These are phyloP conservation scores for Alternaria arbusti DNA, from an alignment of 2,329 filamentous ascomycete genomes.

Conservation along the genomic window DNA sequence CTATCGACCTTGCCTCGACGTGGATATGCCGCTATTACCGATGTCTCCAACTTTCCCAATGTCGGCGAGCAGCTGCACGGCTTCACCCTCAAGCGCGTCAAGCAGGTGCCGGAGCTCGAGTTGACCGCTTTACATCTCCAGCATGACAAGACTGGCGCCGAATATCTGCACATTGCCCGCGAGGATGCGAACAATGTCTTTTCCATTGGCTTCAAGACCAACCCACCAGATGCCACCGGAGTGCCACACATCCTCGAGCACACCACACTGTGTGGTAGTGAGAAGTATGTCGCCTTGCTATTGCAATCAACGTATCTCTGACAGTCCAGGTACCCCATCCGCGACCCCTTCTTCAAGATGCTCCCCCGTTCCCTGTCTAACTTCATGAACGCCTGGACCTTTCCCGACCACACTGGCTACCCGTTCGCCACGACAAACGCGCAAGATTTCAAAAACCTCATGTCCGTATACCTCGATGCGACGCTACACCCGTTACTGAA, in stretches of 20 bases:
- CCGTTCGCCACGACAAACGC: constrained; percentile 96
- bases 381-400: constrained; percentile 99
- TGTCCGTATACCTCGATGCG: constrained; percentile 95
- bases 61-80: constrained; percentile 88
- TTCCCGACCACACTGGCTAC: constrained; percentile 95
- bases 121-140: constrained; percentile 87
- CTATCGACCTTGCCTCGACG: constrained; percentile 24
- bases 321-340: constrained; percentile 79
- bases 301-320: not conserved
- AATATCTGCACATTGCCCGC: constrained; percentile 92
- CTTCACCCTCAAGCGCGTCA: constrained; percentile 86
- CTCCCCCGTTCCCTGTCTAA: constrained; percentile 96
- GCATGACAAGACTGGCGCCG: constrained; percentile 93
- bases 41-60: constrained; percentile 75
- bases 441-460: constrained; percentile 93
- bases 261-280: constrained; percentile 92
- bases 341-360: constrained; percentile 99
- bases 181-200: constrained; percentile 99
- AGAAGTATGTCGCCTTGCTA: constrained; percentile 67
- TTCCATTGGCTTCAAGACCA: constrained; percentile 98
- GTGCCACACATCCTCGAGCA: constrained; percentile 98
- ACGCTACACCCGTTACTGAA: constrained; percentile 90
- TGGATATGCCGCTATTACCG: constrained; percentile 71
- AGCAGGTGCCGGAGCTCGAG: constrained; percentile 93
- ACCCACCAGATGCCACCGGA: constrained; percentile 93